A percentile compares a stretch with the other conserved stretches of the same genome.
Conservation (phyloP, 495 filamentous ascomycete species). For the Podospora fimiseda region DNA sequence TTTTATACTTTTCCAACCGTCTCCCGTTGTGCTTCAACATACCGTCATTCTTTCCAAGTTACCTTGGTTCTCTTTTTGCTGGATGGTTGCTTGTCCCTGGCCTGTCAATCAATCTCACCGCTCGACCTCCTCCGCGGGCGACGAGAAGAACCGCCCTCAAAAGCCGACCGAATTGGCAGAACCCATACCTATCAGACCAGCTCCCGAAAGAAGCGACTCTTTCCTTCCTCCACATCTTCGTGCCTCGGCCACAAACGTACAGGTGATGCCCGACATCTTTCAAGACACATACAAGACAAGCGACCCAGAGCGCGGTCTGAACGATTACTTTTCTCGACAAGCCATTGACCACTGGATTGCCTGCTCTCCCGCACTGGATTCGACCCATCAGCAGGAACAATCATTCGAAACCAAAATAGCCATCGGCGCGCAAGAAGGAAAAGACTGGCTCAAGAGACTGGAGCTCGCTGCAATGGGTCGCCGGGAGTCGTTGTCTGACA, state of each 20-base stretch:
- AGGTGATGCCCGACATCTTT: conserved; percentile 47
- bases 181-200: too few relatives aligned
- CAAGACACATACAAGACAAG: conserved; percentile 31
- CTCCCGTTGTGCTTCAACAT: neutral
- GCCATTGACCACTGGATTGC: conserved; percentile 23
- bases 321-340: conserved; percentile 36
- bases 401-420: conserved; percentile 41
- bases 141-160: conserved; percentile 1
- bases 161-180: conserved; percentile 1
- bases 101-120: too few relatives aligned
- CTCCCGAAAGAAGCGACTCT: conserved; percentile 17
- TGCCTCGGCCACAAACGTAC: conserved; percentile 28
- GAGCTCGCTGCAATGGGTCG: conserved; percentile 43
- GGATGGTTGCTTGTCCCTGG: too few relatives aligned
- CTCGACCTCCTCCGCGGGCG: neutral
- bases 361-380: conserved; percentile 14
- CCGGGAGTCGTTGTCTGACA: conserved; percentile 47
- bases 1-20: neutral
- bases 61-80: neutral
- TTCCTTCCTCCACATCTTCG: conserved; percentile 31
- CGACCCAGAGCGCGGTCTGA: conserved; percentile 10
- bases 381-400: conserved; percentile 15
- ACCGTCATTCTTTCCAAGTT: neutral
- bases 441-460: conserved; percentile 58
- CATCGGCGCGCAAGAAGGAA: conserved; percentile 48